Evolutionary conservation across 768 basidiomycete species (phyloP), one percentile per base, ranked within the genome.

Genomic region (Mycena polygramma): DNA sequence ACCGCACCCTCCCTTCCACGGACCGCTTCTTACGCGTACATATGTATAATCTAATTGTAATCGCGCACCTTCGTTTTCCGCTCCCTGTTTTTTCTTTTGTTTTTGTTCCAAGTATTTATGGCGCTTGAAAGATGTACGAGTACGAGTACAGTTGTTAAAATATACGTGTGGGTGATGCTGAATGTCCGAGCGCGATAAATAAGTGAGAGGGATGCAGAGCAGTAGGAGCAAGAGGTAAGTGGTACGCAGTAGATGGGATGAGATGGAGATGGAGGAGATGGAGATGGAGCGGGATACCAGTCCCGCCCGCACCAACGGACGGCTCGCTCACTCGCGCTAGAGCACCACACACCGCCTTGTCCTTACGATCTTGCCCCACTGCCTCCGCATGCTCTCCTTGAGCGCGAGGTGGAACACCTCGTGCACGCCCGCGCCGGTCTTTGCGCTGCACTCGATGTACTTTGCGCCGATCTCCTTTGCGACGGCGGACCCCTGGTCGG

Each of bases 361-460:
- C 79, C 87, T 91, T 57, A 89, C 87, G 74, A 88, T 90, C 82
- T 92, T 91, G 39, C 90, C 89, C 91, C 93, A 93, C 60, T 88
- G 85, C 22, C 92, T 90, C 73, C 87, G 91, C 90, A 98, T 87
- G 77, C 95, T 95, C 84, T 98, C 96, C 79, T 89, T 89, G 69
- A 99, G 82, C 8, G 98, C 98, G 17, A 92, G 87, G 48, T 91
- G 86, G 80, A 99, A 99, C 45, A 99, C 97, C 54, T 97, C 95
- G 72, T 94, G 91, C 52, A 99, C 95, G 57, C 95, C 95, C 19
- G 82, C 84, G 7, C 96, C 95, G n/a, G 90, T 91, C 84, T 97
- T 98, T 54, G 97, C 94, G 41, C 92, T 94, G 81, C 98, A 99
- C 80, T 99, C 97, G 70, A 92, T 86, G 79, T 99, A 99, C 79